These are phyloP conservation scores for Neurospora pannonica DNA, from an alignment of 495 filamentous ascomycete genomes.

Conservation along the genomic window DNA sequence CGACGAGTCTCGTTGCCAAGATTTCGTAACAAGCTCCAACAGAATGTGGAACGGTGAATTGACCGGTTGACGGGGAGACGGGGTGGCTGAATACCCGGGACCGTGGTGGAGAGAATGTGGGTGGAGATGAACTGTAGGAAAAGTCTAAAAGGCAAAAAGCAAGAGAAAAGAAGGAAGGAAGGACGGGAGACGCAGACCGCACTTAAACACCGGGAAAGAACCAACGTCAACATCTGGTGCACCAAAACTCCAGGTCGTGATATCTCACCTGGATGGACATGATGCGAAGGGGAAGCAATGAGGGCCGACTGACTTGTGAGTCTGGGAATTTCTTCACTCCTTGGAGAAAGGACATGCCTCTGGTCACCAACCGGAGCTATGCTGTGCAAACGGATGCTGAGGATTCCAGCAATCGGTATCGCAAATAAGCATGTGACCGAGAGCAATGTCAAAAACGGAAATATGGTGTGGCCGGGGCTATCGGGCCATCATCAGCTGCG, in stretches of 20 bases:
- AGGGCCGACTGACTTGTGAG: neutral
- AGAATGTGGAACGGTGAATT: neutral
- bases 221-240: neutral
- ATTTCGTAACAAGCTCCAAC: neutral
- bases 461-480: neutral
- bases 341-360: neutral
- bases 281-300: neutral
- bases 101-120: neutral
- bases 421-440: neutral
- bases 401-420: neutral
- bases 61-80: neutral
- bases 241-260: neutral
- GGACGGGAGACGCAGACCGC: neutral
- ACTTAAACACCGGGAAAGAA: neutral
- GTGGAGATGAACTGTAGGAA: neutral
- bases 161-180: neutral
- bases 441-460: neutral
- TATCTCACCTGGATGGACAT: neutral
- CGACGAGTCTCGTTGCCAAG: neutral
- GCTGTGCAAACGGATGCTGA: neutral
- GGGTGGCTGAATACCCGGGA: neutral
- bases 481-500: neutral
- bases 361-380: neutral
- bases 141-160: neutral
- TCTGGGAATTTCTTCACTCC: neutral